Evolutionary conservation across 2,329 filamentous ascomycete species (phyloP).

Genomic region (Furcasterigmium sp.): DNA sequence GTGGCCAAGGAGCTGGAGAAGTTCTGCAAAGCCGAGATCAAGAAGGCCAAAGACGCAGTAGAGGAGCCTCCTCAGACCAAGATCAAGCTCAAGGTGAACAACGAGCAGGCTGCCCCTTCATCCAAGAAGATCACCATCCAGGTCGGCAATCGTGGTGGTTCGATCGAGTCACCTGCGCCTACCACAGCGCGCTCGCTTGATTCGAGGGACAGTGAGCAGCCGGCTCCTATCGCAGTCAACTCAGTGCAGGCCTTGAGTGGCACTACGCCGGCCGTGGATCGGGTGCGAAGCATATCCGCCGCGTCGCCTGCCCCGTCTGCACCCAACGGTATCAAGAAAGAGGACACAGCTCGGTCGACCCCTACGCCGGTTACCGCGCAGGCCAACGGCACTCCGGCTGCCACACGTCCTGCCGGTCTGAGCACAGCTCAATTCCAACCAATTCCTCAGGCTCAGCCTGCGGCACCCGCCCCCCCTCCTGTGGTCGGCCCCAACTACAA

Average conservation of each 20-base stretch:
- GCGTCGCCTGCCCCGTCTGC: slow-evolving; percentile 41
- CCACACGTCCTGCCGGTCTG: slow-evolving; percentile 13
- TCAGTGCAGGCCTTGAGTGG: slow-evolving; percentile 7
- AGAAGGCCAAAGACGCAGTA: slow-evolving; percentile 67
- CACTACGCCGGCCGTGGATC: slow-evolving; percentile 6
- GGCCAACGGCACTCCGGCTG: slow-evolving; percentile 13
- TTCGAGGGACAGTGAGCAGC: slow-evolving; percentile 23
- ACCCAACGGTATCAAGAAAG: slow-evolving; percentile 23
- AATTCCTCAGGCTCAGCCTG: slow-evolving; percentile 14
- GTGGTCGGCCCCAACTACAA: slow-evolving; percentile 23
- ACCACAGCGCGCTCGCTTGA: slow-evolving; percentile 27
- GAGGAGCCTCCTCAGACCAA: slow-evolving; percentile 69
- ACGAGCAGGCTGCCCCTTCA: slow-evolving; percentile 34
- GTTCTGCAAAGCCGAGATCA: slow-evolving; percentile 19
- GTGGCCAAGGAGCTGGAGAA: slow-evolving; percentile 78
- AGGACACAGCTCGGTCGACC: slow-evolving; percentile 26
- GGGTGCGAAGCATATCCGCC: slow-evolving; percentile 30
- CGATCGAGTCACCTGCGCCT: slow-evolving; percentile 46
- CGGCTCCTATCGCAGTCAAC: slow-evolving; percentile 22
- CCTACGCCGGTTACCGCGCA: slow-evolving; percentile 14
- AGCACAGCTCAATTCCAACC: slow-evolving; percentile 13
- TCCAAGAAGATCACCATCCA: slow-evolving; percentile 68
- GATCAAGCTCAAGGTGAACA: slow-evolving; percentile 71
- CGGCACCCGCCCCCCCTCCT: slow-evolving; percentile 26
- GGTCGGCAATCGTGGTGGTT: slow-evolving; percentile 55